Base-by-base conservation (phyloP, 1,284 basidiomycete genomes). In the Porodaedalea pini region DNA sequence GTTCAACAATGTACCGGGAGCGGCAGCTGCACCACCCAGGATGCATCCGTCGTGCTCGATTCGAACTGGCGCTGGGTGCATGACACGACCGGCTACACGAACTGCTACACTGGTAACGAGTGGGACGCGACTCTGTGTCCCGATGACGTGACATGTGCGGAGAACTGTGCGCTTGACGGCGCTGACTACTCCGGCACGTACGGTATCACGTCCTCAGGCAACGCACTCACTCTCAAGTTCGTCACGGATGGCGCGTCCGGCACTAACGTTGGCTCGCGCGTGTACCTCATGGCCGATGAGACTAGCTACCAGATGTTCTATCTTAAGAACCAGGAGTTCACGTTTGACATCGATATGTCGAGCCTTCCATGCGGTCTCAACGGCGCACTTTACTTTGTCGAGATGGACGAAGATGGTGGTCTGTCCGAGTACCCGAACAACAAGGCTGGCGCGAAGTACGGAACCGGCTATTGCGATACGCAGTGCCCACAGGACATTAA, bases 301-400 rank as follows among this genome's bases (percentile, higher is more conserved):
- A 70, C 69, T 58, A 64, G 70, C 55, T 81, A 81, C 70, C 66
- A 81, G 69, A 72, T 75, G 66, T 81, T 82, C 75, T 75, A 78
- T 62, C 72, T 78, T 57, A 65, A 73, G 63, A 80, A 81, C 69
- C 74, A 78, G 64, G 80, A 82, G 69, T 81, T 82, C 68, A 74
- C 77, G 37, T 81, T 82, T 68, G 79, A 81, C 66, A 79, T 83
- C 65, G 80, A 83, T 67, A 72, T 81, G 56, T 78, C 77, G 58
- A 70, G 78, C 54, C 73, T 83, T 39, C 76, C 77, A 21, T 82
- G 81, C 63, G 81, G 80, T 64, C 71, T 82, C 63, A 73, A 73
- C 63, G 73, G 71, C 55, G 73, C 72, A 25, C 63, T 74, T 51
- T 73, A 74, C 70, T 69, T 74, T 63, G 59, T 65, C 51, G 67